phyloP scores from a whole-genome alignment of 345 rosid genomes.

The Draba incana region DNA sequence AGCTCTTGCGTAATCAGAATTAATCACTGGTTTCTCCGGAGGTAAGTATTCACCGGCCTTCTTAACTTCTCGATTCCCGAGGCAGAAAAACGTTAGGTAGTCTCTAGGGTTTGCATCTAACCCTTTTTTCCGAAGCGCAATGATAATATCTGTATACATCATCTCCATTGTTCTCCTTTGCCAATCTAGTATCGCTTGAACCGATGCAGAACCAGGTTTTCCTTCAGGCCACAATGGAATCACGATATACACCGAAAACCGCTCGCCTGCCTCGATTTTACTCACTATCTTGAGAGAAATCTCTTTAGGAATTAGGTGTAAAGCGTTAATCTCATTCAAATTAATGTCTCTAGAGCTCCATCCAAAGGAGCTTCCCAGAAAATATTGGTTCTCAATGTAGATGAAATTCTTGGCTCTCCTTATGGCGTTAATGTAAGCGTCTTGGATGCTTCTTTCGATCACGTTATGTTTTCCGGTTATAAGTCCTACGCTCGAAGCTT shows the following conservation, averaged over 20 bases:
- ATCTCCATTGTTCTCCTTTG: conserved; percentile 86
- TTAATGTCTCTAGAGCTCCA: conserved; percentile 59
- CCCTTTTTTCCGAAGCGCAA: conserved; percentile 52
- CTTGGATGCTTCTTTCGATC: conserved; percentile 80
- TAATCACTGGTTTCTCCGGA: conserved; percentile 50
- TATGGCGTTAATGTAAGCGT: conserved; percentile 76
- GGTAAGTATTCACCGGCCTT: conserved; percentile 52
- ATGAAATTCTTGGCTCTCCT: conserved; percentile 78
- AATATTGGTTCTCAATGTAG: conserved; percentile 88
- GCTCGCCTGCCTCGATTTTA: conserved; percentile 73
- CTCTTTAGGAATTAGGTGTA: conserved; percentile 81
- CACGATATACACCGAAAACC: conserved; percentile 71
- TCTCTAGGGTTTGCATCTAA: conserved; percentile 56
- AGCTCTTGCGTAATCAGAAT: conserved; percentile 65
- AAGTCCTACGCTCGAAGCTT: conserved; percentile 55
- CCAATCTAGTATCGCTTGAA: conserved; percentile 88
- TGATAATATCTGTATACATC: conserved; percentile 73
- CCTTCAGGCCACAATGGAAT: conserved; percentile 97
- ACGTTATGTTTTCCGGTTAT: conserved; percentile 56
- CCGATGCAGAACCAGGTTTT: conserved; percentile 61
- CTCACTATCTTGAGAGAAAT: conserved; percentile 73
- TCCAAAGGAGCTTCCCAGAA: conserved; percentile 76
- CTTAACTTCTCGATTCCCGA: conserved; percentile 62
- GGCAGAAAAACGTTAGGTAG: conserved; percentile 73
- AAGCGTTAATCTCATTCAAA: conserved; percentile 56